Evolutionary conservation across 768 basidiomycete species (phyloP).

Genomic region (Galerina sulciceps): DNA sequence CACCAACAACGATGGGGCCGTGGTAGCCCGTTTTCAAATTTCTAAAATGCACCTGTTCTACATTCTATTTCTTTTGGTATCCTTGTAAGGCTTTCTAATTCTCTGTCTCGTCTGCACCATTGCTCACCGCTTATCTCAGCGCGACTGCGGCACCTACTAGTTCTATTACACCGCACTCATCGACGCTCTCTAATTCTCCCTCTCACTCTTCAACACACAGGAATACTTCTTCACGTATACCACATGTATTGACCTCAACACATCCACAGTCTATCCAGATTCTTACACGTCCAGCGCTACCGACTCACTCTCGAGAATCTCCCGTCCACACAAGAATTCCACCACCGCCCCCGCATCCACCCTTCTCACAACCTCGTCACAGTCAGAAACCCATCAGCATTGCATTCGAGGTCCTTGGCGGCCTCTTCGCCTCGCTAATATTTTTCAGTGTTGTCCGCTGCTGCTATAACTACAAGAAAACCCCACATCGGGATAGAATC

Average conservation of each 20-base stretch:
- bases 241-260: not conserved
- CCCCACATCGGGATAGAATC: constrained; percentile 50
- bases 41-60: constrained; percentile 11
- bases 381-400: constrained; percentile 40
- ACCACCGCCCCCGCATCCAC: constrained; percentile 14
- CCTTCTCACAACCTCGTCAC: constrained; percentile 12
- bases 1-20: constrained; percentile 14
- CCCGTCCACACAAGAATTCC: constrained; percentile 9
- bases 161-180: not conserved
- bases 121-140: constrained; percentile 5
- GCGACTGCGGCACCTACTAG: not conserved
- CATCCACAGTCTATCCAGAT: constrained; percentile 8
- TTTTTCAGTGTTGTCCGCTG: constrained; percentile 44
- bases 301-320: constrained; percentile 1
- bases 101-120: not conserved
- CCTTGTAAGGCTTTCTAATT: constrained; percentile 15
- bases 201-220: not conserved
- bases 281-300: constrained; percentile 5
- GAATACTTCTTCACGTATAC: not conserved
- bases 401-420: constrained; percentile 50
- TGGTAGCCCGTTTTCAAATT: constrained; percentile 12
- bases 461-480: constrained; percentile 43
- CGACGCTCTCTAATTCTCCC: not conserved
- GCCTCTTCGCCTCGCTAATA: constrained; percentile 38
- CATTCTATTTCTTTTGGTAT: constrained; percentile 13